A percentile compares a stretch with the other conserved stretches of the same genome.
phyloP scores from a whole-genome alignment of 169 alveolate genomes.

The Plasmodium gallinaceum region DNA sequence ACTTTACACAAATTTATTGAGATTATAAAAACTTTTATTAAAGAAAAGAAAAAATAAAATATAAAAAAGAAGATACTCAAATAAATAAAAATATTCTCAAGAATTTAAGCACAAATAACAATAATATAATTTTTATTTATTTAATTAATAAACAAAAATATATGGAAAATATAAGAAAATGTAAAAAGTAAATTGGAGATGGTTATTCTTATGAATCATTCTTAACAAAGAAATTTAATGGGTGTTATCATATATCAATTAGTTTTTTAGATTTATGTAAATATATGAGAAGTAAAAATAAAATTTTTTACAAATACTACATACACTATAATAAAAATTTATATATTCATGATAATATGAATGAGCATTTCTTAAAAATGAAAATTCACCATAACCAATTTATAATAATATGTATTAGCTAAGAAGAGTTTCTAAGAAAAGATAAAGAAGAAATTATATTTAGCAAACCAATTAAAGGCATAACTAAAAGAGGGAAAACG shows the following conservation, averaged over 20 bases:
- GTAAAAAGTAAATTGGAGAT: slow-evolving; percentile 45
- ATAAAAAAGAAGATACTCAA: no score
- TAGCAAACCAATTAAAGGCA: slow-evolving; percentile 83
- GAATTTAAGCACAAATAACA: no score
- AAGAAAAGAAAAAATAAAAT: slow-evolving; percentile 5
- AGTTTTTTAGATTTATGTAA: slow-evolving; percentile 26
- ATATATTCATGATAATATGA: neutral
- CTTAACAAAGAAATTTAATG: slow-evolving; percentile 78
- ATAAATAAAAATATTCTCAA: no score
- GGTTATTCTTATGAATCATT: slow-evolving; percentile 81
- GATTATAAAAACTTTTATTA: neutral
- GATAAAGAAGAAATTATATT: slow-evolving; percentile 63
- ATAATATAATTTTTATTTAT: no score
- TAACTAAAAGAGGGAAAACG: slow-evolving; percentile 76
- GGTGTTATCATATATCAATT: no score
- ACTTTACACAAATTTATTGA: neutral
- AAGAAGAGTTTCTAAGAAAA: slow-evolving; percentile 79
- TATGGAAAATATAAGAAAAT: slow-evolving; percentile 50
- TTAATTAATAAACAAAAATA: slow-evolving; percentile 22
- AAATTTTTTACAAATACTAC: slow-evolving; percentile 28
- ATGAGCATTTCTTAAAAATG: no score
- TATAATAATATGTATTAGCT: slow-evolving; percentile 73
- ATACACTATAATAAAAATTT: slow-evolving; percentile 12
- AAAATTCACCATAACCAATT: neutral
- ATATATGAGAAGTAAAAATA: slow-evolving; percentile 53